Evolutionary conservation across 2,329 filamentous ascomycete species (phyloP), one percentile per base, ranked within the genome.

Genomic region (Lasiodiplodia hormozganensis): DNA sequence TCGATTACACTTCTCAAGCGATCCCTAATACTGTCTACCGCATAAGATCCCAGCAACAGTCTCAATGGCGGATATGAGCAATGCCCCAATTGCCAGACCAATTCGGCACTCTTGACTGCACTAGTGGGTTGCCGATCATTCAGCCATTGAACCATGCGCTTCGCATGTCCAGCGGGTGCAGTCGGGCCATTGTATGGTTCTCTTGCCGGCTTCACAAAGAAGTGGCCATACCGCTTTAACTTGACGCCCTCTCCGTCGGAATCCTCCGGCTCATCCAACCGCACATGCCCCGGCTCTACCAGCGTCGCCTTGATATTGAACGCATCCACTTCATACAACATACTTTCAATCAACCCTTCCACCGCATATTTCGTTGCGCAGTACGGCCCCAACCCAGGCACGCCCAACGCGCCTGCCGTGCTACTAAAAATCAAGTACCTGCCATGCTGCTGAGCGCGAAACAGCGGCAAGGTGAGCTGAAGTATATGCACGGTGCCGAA

Each of bases 361-460:
- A 97, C 93, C 0, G 96, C 96, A 80, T 97, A 98, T 79, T 98
- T 99, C 18, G 94, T 97, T 1, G 96, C 96, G 79, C 95, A 98
- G 77, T 97, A 98, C 0, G 95, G 95, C 0, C 95, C 95, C 6
- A 98, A 82, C 0, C 96, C 96, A 0, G 96, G 96, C 0, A 98
- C 93, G 2, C 95, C 96, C n/a, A 97, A 86, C 0, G 95, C 93
- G 4, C 96, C 96, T 38, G 92, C 92, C 0, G 94, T 97, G 10
- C 92, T 96, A 76, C 93, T 97, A 82, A 98, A 97, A 71, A 98
- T 97, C 62, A 98, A 85, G 78, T 97, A 98, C 36, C 94, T 88
- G 1, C 96, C 96, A 28, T 60, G 43, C 40, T 86, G 86, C 71
- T 93, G 90, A 71, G 89, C 85, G 64, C 95, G 89, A 74, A 98